A percentile compares a stretch with the other conserved stretches of the same genome.
Conservation (phyloP, 257 asterid species). For the Penstemon davidsonii region DNA sequence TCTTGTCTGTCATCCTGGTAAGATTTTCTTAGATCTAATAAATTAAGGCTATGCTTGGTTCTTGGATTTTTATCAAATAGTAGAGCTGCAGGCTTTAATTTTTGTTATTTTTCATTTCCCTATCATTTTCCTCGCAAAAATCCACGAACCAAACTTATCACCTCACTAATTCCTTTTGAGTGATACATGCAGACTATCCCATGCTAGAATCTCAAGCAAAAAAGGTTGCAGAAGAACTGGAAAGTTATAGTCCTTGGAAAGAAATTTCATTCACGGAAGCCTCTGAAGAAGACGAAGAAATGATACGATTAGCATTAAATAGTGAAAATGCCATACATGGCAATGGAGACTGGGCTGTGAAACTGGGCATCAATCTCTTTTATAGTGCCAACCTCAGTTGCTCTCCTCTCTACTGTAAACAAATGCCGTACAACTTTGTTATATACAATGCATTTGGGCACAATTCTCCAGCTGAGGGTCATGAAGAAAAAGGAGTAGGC, state of each 20-base stretch:
- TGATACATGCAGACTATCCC: conserved; percentile 74
- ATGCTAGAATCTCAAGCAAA: conserved; percentile 75
- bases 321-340: conserved; percentile 86
- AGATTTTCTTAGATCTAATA: conserved; percentile 26
- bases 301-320: conserved; percentile 64
- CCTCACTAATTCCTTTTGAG: conserved; percentile 6
- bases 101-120: neutral
- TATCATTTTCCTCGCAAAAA: neutral
- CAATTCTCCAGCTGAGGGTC: conserved; percentile 38
- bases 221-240: conserved; percentile 74
- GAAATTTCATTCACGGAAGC: conserved; percentile 66
- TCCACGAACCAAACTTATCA: neutral
- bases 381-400: conserved; percentile 93
- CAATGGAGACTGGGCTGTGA: conserved; percentile 96
- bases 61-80: neutral
- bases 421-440: conserved; percentile 83
- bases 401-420: conserved; percentile 89
- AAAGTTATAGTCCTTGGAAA: conserved; percentile 51
- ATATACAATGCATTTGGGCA: conserved; percentile 86
- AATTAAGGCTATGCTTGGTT: neutral
- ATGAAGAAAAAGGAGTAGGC: conserved; percentile 45
- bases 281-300: conserved; percentile 65
- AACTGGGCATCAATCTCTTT: conserved; percentile 88
- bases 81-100: neutral
- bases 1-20: conserved; percentile 97